Conservation (phyloP, 2,329 filamentous ascomycete species). For the Venturia nashicola region DNA sequence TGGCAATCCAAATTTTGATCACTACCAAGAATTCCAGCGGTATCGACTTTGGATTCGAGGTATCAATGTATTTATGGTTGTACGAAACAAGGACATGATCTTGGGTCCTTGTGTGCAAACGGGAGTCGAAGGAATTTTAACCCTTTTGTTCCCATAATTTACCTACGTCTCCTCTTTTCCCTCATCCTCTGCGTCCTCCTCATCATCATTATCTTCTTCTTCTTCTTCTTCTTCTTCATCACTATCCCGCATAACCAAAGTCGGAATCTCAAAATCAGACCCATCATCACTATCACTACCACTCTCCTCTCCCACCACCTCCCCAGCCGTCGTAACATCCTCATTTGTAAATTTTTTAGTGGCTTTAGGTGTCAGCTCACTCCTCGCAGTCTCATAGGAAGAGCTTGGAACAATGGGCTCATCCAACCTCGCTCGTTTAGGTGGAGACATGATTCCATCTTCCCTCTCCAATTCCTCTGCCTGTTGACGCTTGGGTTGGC, state of each 20-base stretch:
- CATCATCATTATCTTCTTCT: too few relatives aligned
- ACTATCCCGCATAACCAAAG: neutral
- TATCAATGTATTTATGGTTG: too few relatives aligned
- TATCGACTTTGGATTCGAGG: too few relatives aligned
- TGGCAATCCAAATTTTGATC: too few relatives aligned
- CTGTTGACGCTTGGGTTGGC: neutral
- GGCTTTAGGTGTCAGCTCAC: neutral
- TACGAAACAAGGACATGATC: too few relatives aligned
- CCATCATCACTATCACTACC: conserved; percentile 10
- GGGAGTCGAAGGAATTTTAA: too few relatives aligned
- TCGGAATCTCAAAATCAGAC: conserved; percentile 10
- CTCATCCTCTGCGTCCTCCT: neutral
- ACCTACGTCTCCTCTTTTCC: neutral
- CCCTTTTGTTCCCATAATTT: too few relatives aligned
- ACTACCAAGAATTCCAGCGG: too few relatives aligned
- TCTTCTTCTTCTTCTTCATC: conserved; percentile 5
- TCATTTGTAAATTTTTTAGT: neutral
- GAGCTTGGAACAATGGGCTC: neutral
- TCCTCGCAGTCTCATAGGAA: neutral
- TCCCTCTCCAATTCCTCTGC: neutral
- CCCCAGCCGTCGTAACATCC: neutral
- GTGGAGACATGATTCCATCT: neutral
- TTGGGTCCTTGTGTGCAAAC: too few relatives aligned
- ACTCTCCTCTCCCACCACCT: neutral
- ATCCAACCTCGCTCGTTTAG: neutral